These are phyloP conservation scores for Didymellaceae sp. DNA, from an alignment of 2,329 filamentous ascomycete genomes.

Conservation along the genomic window DNA sequence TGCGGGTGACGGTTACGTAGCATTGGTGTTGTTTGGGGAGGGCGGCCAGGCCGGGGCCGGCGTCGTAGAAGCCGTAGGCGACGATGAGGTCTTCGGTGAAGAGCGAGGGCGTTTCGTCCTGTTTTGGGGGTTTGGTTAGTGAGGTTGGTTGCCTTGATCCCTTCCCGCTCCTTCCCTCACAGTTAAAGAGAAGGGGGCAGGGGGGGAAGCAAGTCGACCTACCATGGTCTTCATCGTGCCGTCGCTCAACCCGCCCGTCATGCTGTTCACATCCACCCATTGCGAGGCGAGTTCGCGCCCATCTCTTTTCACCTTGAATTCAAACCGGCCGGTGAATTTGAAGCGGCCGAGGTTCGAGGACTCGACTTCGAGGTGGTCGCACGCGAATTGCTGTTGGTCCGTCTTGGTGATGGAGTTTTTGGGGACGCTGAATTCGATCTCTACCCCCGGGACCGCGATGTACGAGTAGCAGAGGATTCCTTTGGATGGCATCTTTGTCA, in stretches of 20 bases:
- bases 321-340: constrained; percentile 55
- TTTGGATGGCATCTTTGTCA: constrained; percentile 43
- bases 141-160: too few species aligned
- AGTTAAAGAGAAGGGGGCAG: too few species aligned
- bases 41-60: constrained; percentile 53
- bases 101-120: constrained; percentile 37
- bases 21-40: constrained; percentile 54
- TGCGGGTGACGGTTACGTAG: constrained; percentile 54
- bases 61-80: constrained; percentile 58
- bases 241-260: constrained; percentile 53
- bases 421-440: constrained; percentile 56
- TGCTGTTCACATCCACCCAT: constrained; percentile 55
- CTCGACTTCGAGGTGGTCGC: constrained; percentile 56
- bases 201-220: too few species aligned
- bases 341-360: constrained; percentile 52
- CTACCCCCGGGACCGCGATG: constrained; percentile 47
- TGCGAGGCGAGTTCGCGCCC: constrained; percentile 52
- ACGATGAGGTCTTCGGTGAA: constrained; percentile 50
- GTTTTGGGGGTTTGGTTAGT: too few species aligned
- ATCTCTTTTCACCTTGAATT: constrained; percentile 49
- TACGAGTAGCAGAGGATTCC: constrained; percentile 44
- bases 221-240: constrained; percentile 45
- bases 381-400: constrained; percentile 47
- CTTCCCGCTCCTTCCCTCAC: too few species aligned
- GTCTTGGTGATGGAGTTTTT: constrained; percentile 40